A percentile compares a stretch with the other conserved stretches of the same genome.
phyloP scores from a whole-genome alignment of 306 rosid species.

The Alnus rubra region DNA sequence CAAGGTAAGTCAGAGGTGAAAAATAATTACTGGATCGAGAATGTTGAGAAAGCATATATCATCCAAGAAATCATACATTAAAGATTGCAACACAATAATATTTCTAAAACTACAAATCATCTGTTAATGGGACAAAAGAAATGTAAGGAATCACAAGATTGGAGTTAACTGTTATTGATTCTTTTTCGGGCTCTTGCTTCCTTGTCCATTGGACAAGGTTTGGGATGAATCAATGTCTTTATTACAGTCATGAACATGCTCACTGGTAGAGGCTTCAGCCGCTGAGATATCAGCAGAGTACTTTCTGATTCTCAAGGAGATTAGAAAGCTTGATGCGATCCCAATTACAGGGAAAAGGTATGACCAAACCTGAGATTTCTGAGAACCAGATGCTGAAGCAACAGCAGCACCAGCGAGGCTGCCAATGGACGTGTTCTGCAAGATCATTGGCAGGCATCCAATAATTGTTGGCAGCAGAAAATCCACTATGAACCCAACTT shows the following conservation, averaged over 20 bases:
- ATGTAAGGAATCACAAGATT: neutral
- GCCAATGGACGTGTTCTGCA: slow-evolving; percentile 92
- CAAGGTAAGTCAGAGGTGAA: neutral
- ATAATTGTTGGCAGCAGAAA: slow-evolving; percentile 80
- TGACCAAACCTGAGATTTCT: slow-evolving; percentile 66
- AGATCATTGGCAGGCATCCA: slow-evolving; percentile 93
- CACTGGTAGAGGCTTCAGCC: slow-evolving; percentile 30
- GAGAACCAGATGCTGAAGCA: slow-evolving; percentile 64
- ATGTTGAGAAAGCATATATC: neutral
- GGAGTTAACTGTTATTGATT: slow-evolving; percentile 8
- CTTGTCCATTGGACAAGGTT: slow-evolving; percentile 21
- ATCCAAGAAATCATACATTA: slow-evolving; percentile 1
- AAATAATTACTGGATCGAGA: neutral
- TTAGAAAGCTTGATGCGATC: slow-evolving; percentile 71
- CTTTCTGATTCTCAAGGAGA: slow-evolving; percentile 80
- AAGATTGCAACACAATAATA: neutral
- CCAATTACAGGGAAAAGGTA: slow-evolving; percentile 77
- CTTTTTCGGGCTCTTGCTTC: slow-evolving; percentile 19
- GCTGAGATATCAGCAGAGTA: slow-evolving; percentile 59
- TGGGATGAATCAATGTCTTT: slow-evolving; percentile 14
- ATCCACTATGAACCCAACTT: slow-evolving; percentile 72
- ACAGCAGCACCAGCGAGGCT: slow-evolving; percentile 96
- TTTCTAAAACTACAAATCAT: neutral
- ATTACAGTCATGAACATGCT: slow-evolving; percentile 10
- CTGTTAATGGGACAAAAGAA: neutral